Conservation (phyloP, 345 rosid genomes). For the Hibiscus tridactylites region DNA sequence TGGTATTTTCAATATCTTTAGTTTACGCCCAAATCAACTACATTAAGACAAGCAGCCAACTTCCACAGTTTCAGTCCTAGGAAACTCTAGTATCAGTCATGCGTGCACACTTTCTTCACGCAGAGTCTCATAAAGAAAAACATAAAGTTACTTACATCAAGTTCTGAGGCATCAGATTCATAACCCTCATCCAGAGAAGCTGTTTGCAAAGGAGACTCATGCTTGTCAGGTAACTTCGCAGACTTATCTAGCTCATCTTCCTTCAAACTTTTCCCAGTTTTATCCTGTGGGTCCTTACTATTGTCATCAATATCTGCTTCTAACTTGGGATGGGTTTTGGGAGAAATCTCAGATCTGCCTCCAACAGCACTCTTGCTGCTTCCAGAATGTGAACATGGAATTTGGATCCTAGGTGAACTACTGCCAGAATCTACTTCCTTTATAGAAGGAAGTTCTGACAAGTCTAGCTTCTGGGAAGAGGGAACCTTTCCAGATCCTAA, state of each 20-base stretch:
- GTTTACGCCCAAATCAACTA: background rate
- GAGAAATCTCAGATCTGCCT: constrained; percentile 15
- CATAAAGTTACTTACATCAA: constrained; percentile 64
- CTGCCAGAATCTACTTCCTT: constrained; percentile 21
- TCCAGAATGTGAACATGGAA: constrained; percentile 5
- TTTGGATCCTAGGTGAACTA: constrained; percentile 19
- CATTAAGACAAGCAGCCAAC: background rate
- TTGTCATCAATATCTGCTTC: constrained; percentile 21
- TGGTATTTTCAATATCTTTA: background rate
- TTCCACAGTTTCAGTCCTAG: background rate
- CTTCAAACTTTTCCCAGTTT: constrained; percentile 23
- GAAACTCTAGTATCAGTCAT: background rate
- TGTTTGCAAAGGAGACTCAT: constrained; percentile 31
- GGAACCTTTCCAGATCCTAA: constrained; percentile 28
- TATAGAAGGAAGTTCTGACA: constrained; percentile 18
- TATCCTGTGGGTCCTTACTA: constrained; percentile 16
- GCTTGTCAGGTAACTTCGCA: constrained; percentile 27
- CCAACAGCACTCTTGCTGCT: constrained; percentile 9
- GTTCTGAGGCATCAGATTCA: constrained; percentile 73
- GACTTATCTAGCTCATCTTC: constrained; percentile 29
- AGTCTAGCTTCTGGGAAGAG: constrained; percentile 28
- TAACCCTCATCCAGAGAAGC: constrained; percentile 53
- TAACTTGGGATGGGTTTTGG: constrained; percentile 24
- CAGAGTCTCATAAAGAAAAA: background rate
- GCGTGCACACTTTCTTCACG: background rate